These are phyloP conservation scores for Rhododendron vialii DNA, from an alignment of 148 eudicot genomes.

Conservation along the genomic window DNA sequence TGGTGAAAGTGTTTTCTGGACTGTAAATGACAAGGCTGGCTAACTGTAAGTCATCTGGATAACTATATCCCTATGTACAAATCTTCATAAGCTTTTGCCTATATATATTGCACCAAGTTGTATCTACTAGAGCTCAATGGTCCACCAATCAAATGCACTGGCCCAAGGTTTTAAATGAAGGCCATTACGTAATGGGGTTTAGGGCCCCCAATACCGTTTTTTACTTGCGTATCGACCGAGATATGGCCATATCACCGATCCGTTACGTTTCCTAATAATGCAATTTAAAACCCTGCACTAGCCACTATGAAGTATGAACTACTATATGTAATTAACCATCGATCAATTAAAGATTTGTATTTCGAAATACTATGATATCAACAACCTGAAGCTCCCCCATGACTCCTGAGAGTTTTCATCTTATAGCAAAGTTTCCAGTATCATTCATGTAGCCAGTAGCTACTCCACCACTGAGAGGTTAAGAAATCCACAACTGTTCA, in stretches of 20 bases:
- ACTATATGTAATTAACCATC: background rate
- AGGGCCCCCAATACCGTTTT: too few species aligned
- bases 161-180: too few species aligned
- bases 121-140: background rate
- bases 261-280: too few species aligned
- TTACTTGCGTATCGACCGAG: too few species aligned
- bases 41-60: background rate
- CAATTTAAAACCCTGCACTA: too few species aligned
- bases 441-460: background rate
- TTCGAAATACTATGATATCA: background rate
- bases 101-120: background rate
- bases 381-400: background rate
- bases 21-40: background rate
- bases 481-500: background rate
- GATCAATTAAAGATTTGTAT: background rate
- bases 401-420: background rate
- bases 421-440: background rate
- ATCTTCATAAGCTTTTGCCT: background rate
- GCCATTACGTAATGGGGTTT: too few species aligned
- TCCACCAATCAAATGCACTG: background rate
- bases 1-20: background rate
- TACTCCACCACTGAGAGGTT: background rate
- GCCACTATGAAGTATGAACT: background rate
- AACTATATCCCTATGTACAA: background rate
- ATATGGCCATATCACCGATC: too few species aligned